Base-by-base conservation (phyloP, 345 rosid species). In the Sonneratia alba region DNA sequence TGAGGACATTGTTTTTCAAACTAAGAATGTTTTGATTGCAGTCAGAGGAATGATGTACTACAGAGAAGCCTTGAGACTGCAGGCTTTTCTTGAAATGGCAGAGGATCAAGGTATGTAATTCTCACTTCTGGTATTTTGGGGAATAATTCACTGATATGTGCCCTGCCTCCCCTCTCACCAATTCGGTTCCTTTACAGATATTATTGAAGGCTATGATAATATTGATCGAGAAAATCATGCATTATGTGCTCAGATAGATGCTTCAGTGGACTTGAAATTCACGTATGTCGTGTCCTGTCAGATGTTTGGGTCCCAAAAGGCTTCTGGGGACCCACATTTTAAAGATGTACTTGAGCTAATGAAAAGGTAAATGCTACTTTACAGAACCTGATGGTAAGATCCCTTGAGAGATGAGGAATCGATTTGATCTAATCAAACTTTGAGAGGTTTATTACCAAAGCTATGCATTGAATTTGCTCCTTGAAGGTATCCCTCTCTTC, bases 21-120 rank as follows among this genome's bases (percentile, higher is more conserved):
- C 55, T 43, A 11, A 11, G 8, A 45, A 42, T 22, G 8, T 45
- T 68, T 24, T 15, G 4, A 69, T 64, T 82, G 64, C 80, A 94
- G 98, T 94, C 69, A 90, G 97, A 80, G 98, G 98, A 74, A 94
- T 94, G 88, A 94, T 94, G 97, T 94, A 94, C 80, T 89, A 86
- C 68, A 85, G 91, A 79, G 96, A 94, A 77, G 95, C 98, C 72
- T 77, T 94, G 75, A 86, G 84, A 83, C 72, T 91, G 79, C 95
- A 94, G 77, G 91, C 97, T 70, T 92, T 90, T 73, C 89, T 94
- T 75, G 97, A 94, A 75, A 77, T 83, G 89, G 89, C 95, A 73
- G 87, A 80, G 76, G 85, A 84, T 69, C 85, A 84, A 84, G 98
- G 98, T 91, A 53, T 47, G 80, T 66, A 65, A 76, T 69, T 75